These are phyloP conservation scores for Lodderomyces orthopsilosis DNA, from an alignment of 1,139 yeast species.

Conservation along the genomic window DNA sequence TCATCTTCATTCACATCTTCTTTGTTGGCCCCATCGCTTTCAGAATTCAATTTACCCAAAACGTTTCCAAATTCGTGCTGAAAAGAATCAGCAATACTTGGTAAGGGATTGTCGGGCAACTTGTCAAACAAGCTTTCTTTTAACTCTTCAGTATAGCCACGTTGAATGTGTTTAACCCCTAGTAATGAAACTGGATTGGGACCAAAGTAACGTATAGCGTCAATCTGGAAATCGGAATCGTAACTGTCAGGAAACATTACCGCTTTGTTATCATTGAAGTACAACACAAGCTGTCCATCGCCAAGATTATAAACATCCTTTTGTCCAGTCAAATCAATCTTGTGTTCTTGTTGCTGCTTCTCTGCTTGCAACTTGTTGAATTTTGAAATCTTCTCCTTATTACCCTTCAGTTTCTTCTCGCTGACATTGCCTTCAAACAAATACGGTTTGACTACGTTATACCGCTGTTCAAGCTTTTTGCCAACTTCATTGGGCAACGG, in stretches of 20 bases:
- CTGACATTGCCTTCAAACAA: slow-evolving; percentile 18
- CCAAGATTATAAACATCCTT: slow-evolving; percentile 31
- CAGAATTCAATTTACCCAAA: slow-evolving; percentile 11
- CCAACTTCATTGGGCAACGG: slow-evolving; percentile 59
- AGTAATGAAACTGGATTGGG: slow-evolving; percentile 30
- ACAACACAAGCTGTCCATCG: slow-evolving; percentile 32
- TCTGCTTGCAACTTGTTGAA: slow-evolving; percentile 20
- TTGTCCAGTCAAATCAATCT: slow-evolving; percentile 20
- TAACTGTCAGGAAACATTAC: slow-evolving; percentile 37
- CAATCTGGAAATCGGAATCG: slow-evolving; percentile 34
- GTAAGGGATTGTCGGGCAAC: slow-evolving; percentile 28
- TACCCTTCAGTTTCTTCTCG: slow-evolving; percentile 11
- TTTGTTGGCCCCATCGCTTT: neutral
- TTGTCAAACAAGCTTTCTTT: slow-evolving; percentile 28
- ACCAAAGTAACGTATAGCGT: slow-evolving; percentile 39
- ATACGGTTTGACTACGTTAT: slow-evolving; percentile 33
- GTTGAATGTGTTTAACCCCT: slow-evolving; percentile 35
- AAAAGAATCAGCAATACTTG: slow-evolving; percentile 30
- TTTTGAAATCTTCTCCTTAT: slow-evolving; percentile 19
- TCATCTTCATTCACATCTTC: slow-evolving; percentile 12
- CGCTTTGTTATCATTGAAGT: slow-evolving; percentile 32
- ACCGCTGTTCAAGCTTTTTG: slow-evolving; percentile 58
- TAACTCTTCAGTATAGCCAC: slow-evolving; percentile 37
- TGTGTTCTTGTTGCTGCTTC: slow-evolving; percentile 7
- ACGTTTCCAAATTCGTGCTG: slow-evolving; percentile 28